Evolutionary conservation across 1,284 basidiomycete genomes (phyloP).

Genomic region (Volvariella volvacea): DNA sequence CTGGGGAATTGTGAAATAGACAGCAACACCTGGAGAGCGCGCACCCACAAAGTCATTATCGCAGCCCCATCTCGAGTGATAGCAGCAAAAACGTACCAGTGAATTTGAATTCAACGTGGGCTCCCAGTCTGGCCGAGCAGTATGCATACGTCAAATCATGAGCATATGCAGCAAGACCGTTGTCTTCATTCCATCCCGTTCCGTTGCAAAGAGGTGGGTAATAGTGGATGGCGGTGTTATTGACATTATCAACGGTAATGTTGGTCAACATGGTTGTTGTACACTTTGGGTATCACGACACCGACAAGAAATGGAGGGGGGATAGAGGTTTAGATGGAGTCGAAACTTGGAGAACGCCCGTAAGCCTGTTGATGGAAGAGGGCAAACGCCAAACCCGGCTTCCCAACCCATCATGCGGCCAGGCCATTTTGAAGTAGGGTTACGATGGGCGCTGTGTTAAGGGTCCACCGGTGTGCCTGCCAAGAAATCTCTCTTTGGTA

Average conservation of each 20-base stretch:
- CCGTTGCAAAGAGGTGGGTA: neutral
- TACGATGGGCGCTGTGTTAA: no score
- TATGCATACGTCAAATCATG: neutral
- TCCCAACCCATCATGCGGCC: no score
- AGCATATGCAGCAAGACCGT: neutral
- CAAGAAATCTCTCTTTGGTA: no score
- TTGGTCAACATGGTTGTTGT: neutral
- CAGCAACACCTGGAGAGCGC: neutral
- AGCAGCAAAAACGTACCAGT: neutral
- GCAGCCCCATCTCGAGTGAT: neutral
- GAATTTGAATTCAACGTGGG: neutral
- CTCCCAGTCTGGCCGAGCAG: neutral
- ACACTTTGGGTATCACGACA: no score
- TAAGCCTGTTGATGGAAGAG: no score
- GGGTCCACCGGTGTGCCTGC: no score
- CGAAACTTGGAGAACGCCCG: no score
- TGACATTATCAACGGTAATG: conserved; percentile 1
- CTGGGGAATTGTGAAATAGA: neutral
- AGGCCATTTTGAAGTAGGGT: no score
- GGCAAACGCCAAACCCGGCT: no score
- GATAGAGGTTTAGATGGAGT: no score
- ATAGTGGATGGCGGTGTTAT: neutral
- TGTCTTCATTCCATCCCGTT: neutral
- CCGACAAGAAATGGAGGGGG: no score
- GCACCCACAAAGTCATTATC: neutral